Base-by-base conservation (phyloP, 495 filamentous ascomycete genomes). In the Trypethelium eluteriae region DNA sequence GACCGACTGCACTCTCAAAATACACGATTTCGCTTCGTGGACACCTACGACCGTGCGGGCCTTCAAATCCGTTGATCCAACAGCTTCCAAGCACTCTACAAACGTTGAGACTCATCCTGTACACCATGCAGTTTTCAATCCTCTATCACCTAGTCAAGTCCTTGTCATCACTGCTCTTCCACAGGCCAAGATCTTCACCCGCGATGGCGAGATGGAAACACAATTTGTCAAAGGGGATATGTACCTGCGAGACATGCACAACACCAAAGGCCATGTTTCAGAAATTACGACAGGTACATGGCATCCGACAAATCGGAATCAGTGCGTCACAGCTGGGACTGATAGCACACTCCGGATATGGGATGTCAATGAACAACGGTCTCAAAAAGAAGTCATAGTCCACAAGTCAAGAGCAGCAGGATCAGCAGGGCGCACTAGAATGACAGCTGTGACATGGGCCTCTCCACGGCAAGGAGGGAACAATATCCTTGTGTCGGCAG, bases 201-300 rank as follows among this genome's bases (percentile, higher is more conserved):
- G 94, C 69, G 93, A 98, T 79, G 94, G 94, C 7, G 91, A 92
- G 47, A 81, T 87, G 10, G 65, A 92, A 12, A 86, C 88, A 2
- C 92, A 97, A 75, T 96, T 96, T 69, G 86, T 89, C 64, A 98
- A 98, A 77, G 94, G 94, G 32, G 94, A 98, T 73, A 96, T 96
- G 93, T 98, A 98, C 73, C 78, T 98, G 65, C 84, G 94, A 47
- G 95, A 98, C 73, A 91, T 96, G 84, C 83, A 97, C 74, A 91
- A 97, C 74, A 98, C 94, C 0, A 98, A 97, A 73, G 94, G 94
- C 0, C 94, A 98, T 73, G 85, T 96, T 47, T 90, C 92, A 1
- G 94, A 96, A 76, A 86, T 95, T 38, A 89, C 90, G 35, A 87
- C 86, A 32, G 94, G 90, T 2, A 86, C 86, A 46, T 98, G 94